Evolutionary conservation across 306 rosid genomes (phyloP), one percentile per base, ranked within the genome.

Genomic region (Astragalus membranaceus): DNA sequence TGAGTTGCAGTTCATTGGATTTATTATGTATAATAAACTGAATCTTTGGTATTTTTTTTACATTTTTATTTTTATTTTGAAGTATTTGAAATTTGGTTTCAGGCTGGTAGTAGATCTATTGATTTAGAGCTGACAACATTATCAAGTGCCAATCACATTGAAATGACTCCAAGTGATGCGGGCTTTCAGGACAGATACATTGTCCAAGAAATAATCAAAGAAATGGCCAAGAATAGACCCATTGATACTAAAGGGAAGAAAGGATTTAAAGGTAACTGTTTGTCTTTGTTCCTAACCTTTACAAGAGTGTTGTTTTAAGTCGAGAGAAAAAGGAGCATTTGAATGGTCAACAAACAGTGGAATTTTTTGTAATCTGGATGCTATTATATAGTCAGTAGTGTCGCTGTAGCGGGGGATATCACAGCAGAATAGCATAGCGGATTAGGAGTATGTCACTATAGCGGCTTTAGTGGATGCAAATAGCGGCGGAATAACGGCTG

Each of bases 191-290:
- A 94, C 69, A 90, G 96, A 79, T 90, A 90, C 72, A 56, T 90
- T 65, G 95, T 94, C 73, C 98, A 94, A 69, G 98, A 94, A 83
- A 76, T 94, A 78, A 94, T 94, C 26, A 94, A 94, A 80, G 98
- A 90, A 70, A 88, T 94, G 89, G 96, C 98, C 39, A 90, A 88
- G 73, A 87, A 88, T 82, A 82, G 96, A 49, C 92, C 94, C 60
- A 81, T 88, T 75, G 98, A 90, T 68, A 83, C 89, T 5, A 94
- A 94, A 75, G 98, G 98, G 77, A 90, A 77, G 84, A 88, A 77
- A 47, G 95, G 89, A 73, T 89, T 84, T 78, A 91, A 84, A 88
- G 90, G 97, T 94, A 79, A 33, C 11, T 49, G 12, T 10, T 10
- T n/a, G 13, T 48, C 16, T 62, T 30, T 63, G 9, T 47, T 47